Evolutionary conservation across 306 rosid genomes (phyloP), one percentile per base, ranked within the genome.

Genomic region (Cicer judaicum): DNA sequence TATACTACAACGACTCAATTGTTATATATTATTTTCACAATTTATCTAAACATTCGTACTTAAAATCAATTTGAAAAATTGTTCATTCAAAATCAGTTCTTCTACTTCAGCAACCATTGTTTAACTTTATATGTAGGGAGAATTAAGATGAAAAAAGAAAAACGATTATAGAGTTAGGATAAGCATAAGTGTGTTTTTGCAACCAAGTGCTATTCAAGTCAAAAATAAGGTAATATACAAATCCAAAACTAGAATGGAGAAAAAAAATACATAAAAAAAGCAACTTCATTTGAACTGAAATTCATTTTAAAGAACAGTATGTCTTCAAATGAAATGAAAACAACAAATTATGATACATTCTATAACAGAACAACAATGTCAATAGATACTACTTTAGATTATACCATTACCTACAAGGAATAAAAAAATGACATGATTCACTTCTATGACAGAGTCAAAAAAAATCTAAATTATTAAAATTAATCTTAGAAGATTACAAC

Each of bases 401-500:
- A 24, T 24, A 24, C 29, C 29, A 24, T 24, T 24, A 24, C 29
- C 29, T 24, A 24, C 3, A 24, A 3, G 34, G 34, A 29, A 29
- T 0, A 29, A 29, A 29, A 3, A n/a, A n/a, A n/a, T n/a, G n/a
- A n/a, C n/a, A n/a, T n/a, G n/a, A n/a, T n/a, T n/a, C n/a, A 70
- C 46, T n/a, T 47, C 34, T 54, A 74, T 42, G 60, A 63, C 40
- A 49, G 48, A 56, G 64, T 46, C 0, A 24, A 18, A 70, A 75
- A 64, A 38, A 53, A 59, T 48, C 44, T 7, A 8, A 50, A 49
- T 79, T 40, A 77, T 12, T 38, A 9, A 55, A 43, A 67, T 56
- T 76, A 68, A 52, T 72, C 44, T 47, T 42, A 34, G 34, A 73
- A 79, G 74, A 72, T 78, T 79, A 66, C 76, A 40, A 76, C 70